Evolutionary conservation across 2,329 filamentous ascomycete genomes (phyloP).

Genomic region (Hypoxylon sp.): DNA sequence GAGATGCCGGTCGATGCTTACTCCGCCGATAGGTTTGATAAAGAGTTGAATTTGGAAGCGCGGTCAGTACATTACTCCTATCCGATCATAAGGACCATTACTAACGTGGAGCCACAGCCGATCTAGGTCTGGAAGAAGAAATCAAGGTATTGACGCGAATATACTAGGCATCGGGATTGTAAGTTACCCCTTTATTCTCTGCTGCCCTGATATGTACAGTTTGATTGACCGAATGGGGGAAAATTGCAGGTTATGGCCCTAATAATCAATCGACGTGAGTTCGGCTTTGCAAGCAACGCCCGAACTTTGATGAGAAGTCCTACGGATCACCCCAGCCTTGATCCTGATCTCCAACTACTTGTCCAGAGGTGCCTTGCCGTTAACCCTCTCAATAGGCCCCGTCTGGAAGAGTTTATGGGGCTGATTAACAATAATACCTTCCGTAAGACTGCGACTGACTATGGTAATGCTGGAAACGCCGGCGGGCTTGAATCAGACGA

Average conservation of each 20-base stretch:
- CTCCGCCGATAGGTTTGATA: background rate
- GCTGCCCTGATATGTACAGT: background rate
- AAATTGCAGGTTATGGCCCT: background rate
- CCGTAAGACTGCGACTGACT: background rate
- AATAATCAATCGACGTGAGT: background rate
- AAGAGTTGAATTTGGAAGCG: background rate
- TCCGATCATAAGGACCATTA: background rate
- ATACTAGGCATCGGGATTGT: background rate
- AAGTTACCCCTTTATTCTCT: background rate
- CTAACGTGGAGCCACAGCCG: slow-evolving; percentile 4
- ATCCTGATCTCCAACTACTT: slow-evolving; percentile 4
- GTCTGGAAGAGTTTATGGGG: background rate
- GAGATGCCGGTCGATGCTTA: no score
- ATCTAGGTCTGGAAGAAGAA: background rate
- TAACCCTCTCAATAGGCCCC: slow-evolving; percentile 8
- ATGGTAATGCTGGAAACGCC: slow-evolving; percentile 4
- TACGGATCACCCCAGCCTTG: background rate
- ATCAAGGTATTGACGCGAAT: background rate
- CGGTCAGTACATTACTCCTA: background rate
- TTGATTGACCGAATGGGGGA: background rate
- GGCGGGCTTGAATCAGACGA: slow-evolving; percentile 8
- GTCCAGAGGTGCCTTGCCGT: background rate
- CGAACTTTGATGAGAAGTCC: background rate
- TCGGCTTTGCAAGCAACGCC: no score
- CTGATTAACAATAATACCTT: background rate